Percentiles rank a stretch among this genome's conserved stretches.
Evolutionary conservation across 1,284 basidiomycete species (phyloP).

Genomic region (Tylopilus sp.): DNA sequence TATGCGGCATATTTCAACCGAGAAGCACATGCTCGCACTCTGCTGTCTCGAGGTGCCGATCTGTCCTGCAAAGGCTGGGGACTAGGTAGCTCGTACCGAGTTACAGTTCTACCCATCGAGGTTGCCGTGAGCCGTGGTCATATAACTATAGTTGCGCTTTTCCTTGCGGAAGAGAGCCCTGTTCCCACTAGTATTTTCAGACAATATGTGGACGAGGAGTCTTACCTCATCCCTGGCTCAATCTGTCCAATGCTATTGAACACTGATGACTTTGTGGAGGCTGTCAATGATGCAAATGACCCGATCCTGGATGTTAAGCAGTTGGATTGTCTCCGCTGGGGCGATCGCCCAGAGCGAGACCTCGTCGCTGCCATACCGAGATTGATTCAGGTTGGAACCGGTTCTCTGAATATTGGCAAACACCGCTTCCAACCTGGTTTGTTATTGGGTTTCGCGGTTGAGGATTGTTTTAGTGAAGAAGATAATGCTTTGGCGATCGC

Average conservation of each 20-base stretch:
- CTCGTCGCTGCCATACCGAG: no score
- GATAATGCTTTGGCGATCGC: no score
- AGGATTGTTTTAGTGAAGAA: no score
- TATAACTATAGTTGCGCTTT: background rate
- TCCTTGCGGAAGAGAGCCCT: background rate
- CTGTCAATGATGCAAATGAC: background rate
- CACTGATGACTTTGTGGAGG: background rate
- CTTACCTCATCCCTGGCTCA: background rate
- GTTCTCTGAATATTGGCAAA: no score
- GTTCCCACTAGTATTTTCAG: background rate
- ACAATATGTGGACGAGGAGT: no score
- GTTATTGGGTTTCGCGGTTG: no score
- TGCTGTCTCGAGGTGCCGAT: conserved; percentile 10
- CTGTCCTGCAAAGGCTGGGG: background rate
- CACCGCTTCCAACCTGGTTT: no score
- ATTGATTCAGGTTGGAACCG: no score
- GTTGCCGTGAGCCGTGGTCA: background rate
- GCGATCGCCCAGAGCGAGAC: no score
- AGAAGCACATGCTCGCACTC: conserved; percentile 8
- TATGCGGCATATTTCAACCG: conserved; percentile 1
- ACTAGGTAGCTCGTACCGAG: no score
- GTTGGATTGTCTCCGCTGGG: no score
- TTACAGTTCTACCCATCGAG: conserved; percentile 15
- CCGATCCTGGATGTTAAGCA: no score
- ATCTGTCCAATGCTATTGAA: background rate